These are phyloP conservation scores for Tanozyma kutaoensis DNA, from an alignment of 805 yeast species.

Conservation along the genomic window DNA sequence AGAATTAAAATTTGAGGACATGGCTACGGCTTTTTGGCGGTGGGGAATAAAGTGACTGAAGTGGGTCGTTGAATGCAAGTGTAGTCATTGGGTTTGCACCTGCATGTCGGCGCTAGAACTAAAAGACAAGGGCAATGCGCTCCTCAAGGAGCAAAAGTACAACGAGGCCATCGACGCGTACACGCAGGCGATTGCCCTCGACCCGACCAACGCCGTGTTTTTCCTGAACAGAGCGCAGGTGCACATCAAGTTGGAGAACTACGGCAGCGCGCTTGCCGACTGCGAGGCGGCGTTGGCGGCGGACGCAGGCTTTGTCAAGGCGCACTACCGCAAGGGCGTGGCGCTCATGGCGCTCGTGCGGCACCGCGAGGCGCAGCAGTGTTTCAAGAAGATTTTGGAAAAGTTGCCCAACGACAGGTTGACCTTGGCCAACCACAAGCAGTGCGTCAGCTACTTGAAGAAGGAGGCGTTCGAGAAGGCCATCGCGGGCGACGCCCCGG, in stretches of 20 bases:
- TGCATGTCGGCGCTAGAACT: no score
- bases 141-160: conserved; percentile 52
- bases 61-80: no score
- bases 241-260: conserved; percentile 72
- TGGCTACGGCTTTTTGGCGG: no score
- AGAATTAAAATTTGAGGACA: no score
- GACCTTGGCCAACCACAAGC: conserved; percentile 45
- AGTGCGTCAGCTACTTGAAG: conserved; percentile 53
- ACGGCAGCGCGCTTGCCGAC: conserved; percentile 76
- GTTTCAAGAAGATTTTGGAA: conserved; percentile 49
- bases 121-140: conserved; percentile 64
- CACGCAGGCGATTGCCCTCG: conserved; percentile 60
- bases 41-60: no score
- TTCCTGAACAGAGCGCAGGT: conserved; percentile 87
- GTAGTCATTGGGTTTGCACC: no score
- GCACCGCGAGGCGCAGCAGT: conserved; percentile 60
- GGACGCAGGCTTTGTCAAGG: conserved; percentile 60
- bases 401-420: conserved; percentile 55
- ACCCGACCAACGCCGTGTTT: conserved; percentile 44
- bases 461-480: conserved; percentile 71
- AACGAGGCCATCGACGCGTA: conserved; percentile 58
- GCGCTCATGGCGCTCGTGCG: conserved; percentile 66
- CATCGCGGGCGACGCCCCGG: conserved; percentile 58
- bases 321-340: conserved; percentile 78
- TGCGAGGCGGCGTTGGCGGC: conserved; percentile 56